phyloP scores from a whole-genome alignment of 2,329 filamentous ascomycete species.

The Boeremia lycopersici region DNA sequence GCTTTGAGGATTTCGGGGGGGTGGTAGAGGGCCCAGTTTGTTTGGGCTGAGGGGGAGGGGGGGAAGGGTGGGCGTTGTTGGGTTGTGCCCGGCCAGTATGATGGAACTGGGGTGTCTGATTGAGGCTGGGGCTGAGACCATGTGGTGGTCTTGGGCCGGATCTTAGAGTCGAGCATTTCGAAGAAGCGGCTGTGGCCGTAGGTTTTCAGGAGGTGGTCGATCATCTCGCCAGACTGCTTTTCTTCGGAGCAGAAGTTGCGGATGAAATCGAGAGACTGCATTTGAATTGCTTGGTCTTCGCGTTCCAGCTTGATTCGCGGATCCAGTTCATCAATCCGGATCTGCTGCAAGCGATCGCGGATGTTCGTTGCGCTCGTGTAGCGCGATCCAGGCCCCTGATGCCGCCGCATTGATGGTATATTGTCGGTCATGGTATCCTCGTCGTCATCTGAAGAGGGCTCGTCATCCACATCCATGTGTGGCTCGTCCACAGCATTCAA shows the following conservation, averaged over 20 bases:
- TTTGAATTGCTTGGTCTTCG: slow-evolving; percentile 84
- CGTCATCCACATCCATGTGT: slow-evolving; percentile 50
- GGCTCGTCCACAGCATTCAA: slow-evolving; percentile 59
- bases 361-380: slow-evolving; percentile 45
- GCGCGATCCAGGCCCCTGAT: slow-evolving; percentile 45
- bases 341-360: slow-evolving; percentile 50
- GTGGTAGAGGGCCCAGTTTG: slow-evolving; percentile 43
- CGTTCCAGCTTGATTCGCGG: slow-evolving; percentile 70
- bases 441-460: slow-evolving; percentile 51
- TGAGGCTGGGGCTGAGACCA: slow-evolving; percentile 8
- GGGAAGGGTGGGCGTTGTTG: slow-evolving; percentile 45
- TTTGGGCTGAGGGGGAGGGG: slow-evolving; percentile 47
- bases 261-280: slow-evolving; percentile 87
- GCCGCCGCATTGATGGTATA: slow-evolving; percentile 46
- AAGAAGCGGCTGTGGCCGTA: slow-evolving; percentile 81
- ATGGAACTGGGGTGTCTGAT: slow-evolving; percentile 22
- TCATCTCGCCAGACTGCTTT: slow-evolving; percentile 68
- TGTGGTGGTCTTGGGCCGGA: slow-evolving; percentile 58
- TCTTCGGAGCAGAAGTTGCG: slow-evolving; percentile 81
- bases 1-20: slow-evolving; percentile 72
- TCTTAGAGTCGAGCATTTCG: slow-evolving; percentile 77
- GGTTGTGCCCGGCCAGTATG: slow-evolving; percentile 66
- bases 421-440: slow-evolving; percentile 55
- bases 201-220: slow-evolving; percentile 79
- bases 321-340: slow-evolving; percentile 70